These are phyloP conservation scores for Penstemon davidsonii DNA, from an alignment of 257 asterid species.

Conservation along the genomic window DNA sequence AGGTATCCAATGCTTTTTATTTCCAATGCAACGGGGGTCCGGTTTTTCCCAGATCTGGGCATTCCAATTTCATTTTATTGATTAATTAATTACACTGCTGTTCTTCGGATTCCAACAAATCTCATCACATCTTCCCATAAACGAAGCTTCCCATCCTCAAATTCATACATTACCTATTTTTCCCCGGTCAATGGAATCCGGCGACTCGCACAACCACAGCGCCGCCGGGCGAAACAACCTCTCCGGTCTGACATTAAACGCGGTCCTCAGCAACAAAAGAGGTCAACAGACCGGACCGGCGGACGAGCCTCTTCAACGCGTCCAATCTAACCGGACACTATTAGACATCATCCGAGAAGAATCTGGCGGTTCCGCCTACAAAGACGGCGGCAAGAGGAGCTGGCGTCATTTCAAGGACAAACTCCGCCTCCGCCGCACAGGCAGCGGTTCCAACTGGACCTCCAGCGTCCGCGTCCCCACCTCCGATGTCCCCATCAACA, in stretches of 20 bases:
- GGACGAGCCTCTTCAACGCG: slow-evolving; percentile 34
- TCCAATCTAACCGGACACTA: slow-evolving; percentile 50
- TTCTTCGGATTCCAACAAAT: slow-evolving; percentile 35
- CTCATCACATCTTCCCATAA: slow-evolving; percentile 24
- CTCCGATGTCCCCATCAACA: slow-evolving; percentile 60
- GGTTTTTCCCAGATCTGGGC: not conserved
- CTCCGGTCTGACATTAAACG: slow-evolving; percentile 38
- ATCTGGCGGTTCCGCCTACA: slow-evolving; percentile 33
- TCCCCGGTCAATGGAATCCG: slow-evolving; percentile 28
- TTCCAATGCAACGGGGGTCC: not conserved
- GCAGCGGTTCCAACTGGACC: slow-evolving; percentile 52
- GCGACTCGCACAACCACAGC: slow-evolving; percentile 40
- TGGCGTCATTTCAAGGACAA: slow-evolving; percentile 64
- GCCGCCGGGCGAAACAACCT: slow-evolving; percentile 39
- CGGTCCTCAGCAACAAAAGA: slow-evolving; percentile 37
- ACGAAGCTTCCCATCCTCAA: slow-evolving; percentile 37
- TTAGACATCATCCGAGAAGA: slow-evolving; percentile 72
- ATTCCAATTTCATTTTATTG: not conserved
- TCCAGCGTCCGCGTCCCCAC: slow-evolving; percentile 63
- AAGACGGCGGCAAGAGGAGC: slow-evolving; percentile 33
- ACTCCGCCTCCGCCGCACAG: slow-evolving; percentile 51
- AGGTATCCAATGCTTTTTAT: not conserved
- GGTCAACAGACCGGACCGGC: slow-evolving; percentile 16
- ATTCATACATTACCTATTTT: slow-evolving; percentile 20
- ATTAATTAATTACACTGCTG: not conserved